Evolutionary conservation across 768 basidiomycete genomes (phyloP).

Genomic region (Auricularia sp.): DNA sequence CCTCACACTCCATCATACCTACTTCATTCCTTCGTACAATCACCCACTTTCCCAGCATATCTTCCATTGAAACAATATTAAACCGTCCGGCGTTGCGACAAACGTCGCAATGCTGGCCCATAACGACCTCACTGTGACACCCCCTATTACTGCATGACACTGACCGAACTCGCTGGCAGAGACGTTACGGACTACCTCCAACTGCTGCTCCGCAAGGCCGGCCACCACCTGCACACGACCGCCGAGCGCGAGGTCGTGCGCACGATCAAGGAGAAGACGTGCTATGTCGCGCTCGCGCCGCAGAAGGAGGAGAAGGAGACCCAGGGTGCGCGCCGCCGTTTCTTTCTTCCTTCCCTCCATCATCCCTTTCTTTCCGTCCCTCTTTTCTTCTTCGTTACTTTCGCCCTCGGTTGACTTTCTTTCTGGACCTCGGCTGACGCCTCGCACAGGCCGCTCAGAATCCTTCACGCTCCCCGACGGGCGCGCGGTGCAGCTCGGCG

Average conservation of each 20-base stretch:
- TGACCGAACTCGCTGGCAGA: too few relatives aligned
- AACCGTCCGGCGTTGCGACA: too few relatives aligned
- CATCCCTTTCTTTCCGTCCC: background rate
- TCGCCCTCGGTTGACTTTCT: background rate
- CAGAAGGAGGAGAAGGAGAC: conserved; percentile 93
- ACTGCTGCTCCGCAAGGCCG: conserved; percentile 84
- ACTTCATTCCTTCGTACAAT: too few relatives aligned
- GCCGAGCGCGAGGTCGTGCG: conserved; percentile 95
- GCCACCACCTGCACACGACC: conserved; percentile 90
- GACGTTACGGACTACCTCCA: conserved; percentile 97
- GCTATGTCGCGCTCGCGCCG: conserved; percentile 88
- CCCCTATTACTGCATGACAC: too few relatives aligned
- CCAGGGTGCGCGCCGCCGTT: conserved; percentile 8
- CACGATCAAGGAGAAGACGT: conserved; percentile 96
- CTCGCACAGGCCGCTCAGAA: conserved; percentile 48
- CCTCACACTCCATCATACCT: too few relatives aligned
- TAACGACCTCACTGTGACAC: too few relatives aligned
- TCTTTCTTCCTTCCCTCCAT: too few relatives aligned
- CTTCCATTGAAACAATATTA: too few relatives aligned
- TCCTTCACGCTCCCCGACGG: conserved; percentile 87
- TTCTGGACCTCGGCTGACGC: conserved; percentile 12
- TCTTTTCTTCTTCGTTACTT: too few relatives aligned
- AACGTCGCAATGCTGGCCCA: too few relatives aligned
- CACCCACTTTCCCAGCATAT: too few relatives aligned
- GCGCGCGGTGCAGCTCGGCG: conserved; percentile 53